These are phyloP conservation scores for Ustulina deusta DNA, from an alignment of 2,329 filamentous ascomycete genomes.

Conservation along the genomic window DNA sequence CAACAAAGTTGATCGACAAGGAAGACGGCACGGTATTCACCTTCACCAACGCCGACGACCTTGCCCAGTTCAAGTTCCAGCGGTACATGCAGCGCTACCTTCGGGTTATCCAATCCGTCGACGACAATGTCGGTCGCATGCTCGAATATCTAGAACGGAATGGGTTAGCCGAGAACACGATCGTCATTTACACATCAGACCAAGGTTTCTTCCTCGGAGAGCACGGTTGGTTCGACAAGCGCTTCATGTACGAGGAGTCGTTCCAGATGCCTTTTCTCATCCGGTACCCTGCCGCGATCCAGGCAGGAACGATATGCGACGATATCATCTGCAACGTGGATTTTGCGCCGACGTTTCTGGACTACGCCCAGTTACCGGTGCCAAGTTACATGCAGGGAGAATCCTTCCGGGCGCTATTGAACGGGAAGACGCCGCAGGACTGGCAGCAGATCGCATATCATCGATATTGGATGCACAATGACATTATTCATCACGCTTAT, in stretches of 20 bases:
- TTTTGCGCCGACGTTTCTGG: constrained; percentile 64
- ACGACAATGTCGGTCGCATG: constrained; percentile 64
- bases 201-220: constrained; percentile 69
- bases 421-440: constrained; percentile 53
- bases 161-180: constrained; percentile 58
- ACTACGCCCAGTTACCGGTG: constrained; percentile 55
- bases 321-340: constrained; percentile 67
- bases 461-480: constrained; percentile 68
- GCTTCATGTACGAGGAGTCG: constrained; percentile 68
- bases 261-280: constrained; percentile 69
- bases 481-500: constrained; percentile 61
- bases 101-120: constrained; percentile 63
- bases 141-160: constrained; percentile 60
- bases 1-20: constrained; percentile 26
- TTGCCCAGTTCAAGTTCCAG: constrained; percentile 67
- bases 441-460: constrained; percentile 66
- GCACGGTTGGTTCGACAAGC: constrained; percentile 69
- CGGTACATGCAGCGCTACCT: constrained; percentile 68
- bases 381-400: constrained; percentile 66
- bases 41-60: constrained; percentile 56
- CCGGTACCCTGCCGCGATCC: constrained; percentile 59
- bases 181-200: constrained; percentile 66
- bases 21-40: constrained; percentile 55
- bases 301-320: constrained; percentile 54
- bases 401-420: constrained; percentile 54